These are phyloP conservation scores for Colletotrichum sp. DNA, from an alignment of 2,329 filamentous ascomycete species.

Conservation along the genomic window DNA sequence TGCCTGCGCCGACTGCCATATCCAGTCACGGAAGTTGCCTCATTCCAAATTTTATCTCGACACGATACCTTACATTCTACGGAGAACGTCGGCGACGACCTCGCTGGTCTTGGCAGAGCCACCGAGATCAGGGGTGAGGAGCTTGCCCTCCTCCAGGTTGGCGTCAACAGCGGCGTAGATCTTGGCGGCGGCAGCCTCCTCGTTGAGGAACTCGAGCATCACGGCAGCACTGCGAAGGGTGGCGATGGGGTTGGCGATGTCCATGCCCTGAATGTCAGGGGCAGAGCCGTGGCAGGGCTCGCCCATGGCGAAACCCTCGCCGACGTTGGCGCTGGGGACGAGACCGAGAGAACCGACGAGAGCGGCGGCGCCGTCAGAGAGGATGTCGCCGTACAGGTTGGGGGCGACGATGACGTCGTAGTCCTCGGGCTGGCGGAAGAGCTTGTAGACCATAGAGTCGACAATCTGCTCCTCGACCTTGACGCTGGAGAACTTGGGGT, in stretches of 20 bases:
- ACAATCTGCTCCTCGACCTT: constrained; percentile 96
- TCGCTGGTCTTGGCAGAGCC: constrained; percentile 85
- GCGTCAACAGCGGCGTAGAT: constrained; percentile 94
- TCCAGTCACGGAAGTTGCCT: background rate
- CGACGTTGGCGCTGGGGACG: constrained; percentile 94
- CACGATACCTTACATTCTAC: constrained; percentile 66
- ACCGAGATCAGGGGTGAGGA: constrained; percentile 89
- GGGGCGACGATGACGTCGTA: constrained; percentile 99
- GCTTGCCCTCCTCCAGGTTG: constrained; percentile 82
- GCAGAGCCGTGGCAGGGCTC: constrained; percentile 98
- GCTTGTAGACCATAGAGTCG: constrained; percentile 99
- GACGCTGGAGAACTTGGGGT: constrained; percentile 66
- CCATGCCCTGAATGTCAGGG: constrained; percentile 91
- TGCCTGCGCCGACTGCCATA: constrained; percentile 6
- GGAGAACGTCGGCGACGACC: constrained; percentile 86
- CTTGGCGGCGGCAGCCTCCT: constrained; percentile 83
- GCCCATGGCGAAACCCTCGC: constrained; percentile 92
- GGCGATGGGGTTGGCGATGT: constrained; percentile 95
- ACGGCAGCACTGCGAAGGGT: constrained; percentile 89
- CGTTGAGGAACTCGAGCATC: constrained; percentile 95
- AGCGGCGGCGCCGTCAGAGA: constrained; percentile 93
- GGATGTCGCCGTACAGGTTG: constrained; percentile 96
- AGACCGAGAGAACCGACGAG: constrained; percentile 87
- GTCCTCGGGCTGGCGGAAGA: constrained; percentile 92
- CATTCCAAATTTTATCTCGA: background rate